Percentiles rank a stretch among this genome's conserved stretches.
Conservation (phyloP, 148 eudicot genomes). For the Tetragonia tetragonoides region DNA sequence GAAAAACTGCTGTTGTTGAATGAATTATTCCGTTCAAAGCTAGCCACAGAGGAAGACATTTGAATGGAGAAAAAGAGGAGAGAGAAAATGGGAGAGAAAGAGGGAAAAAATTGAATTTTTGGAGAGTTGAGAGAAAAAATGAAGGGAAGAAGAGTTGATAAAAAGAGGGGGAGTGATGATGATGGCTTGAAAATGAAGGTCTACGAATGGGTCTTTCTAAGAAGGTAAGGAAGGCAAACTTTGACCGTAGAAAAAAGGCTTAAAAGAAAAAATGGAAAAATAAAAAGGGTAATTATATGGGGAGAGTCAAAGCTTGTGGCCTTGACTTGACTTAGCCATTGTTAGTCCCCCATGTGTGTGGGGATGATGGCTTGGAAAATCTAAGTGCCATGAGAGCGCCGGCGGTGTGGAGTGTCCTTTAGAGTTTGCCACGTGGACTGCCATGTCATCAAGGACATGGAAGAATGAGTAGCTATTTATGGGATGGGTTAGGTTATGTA, state of each 20-base stretch:
- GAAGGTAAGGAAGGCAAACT: conserved; percentile 39
- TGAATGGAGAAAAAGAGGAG: neutral
- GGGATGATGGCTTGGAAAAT: conserved; percentile 11
- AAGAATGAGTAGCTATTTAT: too few species aligned
- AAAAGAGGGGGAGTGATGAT: conserved; percentile 3
- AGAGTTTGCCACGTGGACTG: conserved; percentile 11
- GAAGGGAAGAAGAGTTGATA: conserved; percentile 5
- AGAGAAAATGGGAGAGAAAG: neutral
- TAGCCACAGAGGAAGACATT: conserved; percentile 58
- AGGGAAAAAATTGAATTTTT: neutral
- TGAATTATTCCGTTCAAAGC: conserved; percentile 26
- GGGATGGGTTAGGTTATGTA: too few species aligned
- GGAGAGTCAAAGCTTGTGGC: conserved; percentile 70
- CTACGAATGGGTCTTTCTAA: conserved; percentile 29
- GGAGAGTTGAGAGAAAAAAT: conserved; percentile 1
- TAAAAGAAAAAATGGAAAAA: neutral
- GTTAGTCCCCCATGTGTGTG: conserved; percentile 6
- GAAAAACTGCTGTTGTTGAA: conserved; percentile 23
- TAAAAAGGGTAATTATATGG: neutral
- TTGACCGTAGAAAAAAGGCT: conserved; percentile 68
- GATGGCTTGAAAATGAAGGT: conserved; percentile 26
- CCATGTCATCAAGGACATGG: neutral
- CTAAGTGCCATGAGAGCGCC: conserved; percentile 18
- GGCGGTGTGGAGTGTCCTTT: conserved; percentile 22
- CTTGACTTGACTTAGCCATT: conserved; percentile 52